Conservation (phyloP, 805 yeast species). For the Candida nitratophila region DNA sequence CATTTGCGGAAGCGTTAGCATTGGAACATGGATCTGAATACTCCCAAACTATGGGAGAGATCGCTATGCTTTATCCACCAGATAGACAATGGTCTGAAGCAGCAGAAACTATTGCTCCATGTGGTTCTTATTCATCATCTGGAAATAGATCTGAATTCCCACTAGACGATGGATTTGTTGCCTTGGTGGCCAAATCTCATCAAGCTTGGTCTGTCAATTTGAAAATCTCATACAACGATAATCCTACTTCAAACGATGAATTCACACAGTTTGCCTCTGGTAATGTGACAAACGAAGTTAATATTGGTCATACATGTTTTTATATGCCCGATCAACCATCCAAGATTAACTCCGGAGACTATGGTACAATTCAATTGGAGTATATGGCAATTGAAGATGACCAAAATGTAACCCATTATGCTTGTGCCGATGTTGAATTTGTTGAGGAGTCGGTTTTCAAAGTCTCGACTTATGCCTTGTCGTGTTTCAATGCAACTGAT, state of each 20-base stretch:
- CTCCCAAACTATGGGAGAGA: slow-evolving; percentile 33
- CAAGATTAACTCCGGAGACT: slow-evolving; percentile 28
- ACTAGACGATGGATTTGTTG: slow-evolving; percentile 38
- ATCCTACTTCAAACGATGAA: slow-evolving; percentile 33
- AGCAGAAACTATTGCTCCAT: slow-evolving; percentile 37
- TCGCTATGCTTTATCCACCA: slow-evolving; percentile 33
- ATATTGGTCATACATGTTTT: slow-evolving; percentile 41
- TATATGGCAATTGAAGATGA: slow-evolving; percentile 37
- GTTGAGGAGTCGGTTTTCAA: slow-evolving; percentile 35
- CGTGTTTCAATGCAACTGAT: slow-evolving; percentile 37
- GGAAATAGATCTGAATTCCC: slow-evolving; percentile 38
- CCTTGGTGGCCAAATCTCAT: slow-evolving; percentile 35
- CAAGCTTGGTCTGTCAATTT: slow-evolving; percentile 32
- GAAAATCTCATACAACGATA: slow-evolving; percentile 31
- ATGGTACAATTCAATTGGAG: slow-evolving; percentile 38
- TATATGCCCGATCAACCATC: slow-evolving; percentile 36
- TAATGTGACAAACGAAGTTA: slow-evolving; percentile 31
- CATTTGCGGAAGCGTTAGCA: slow-evolving; percentile 26
- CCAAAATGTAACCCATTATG: slow-evolving; percentile 34
- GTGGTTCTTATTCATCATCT: slow-evolving; percentile 31
- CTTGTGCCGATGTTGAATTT: slow-evolving; percentile 37
- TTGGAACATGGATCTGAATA: slow-evolving; percentile 29
- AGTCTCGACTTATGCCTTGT: slow-evolving; percentile 24
- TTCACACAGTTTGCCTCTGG: slow-evolving; percentile 33
- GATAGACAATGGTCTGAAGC: slow-evolving; percentile 41